phyloP scores from a whole-genome alignment of 208 protist genomes.

The Crithidia bombi region DNA sequence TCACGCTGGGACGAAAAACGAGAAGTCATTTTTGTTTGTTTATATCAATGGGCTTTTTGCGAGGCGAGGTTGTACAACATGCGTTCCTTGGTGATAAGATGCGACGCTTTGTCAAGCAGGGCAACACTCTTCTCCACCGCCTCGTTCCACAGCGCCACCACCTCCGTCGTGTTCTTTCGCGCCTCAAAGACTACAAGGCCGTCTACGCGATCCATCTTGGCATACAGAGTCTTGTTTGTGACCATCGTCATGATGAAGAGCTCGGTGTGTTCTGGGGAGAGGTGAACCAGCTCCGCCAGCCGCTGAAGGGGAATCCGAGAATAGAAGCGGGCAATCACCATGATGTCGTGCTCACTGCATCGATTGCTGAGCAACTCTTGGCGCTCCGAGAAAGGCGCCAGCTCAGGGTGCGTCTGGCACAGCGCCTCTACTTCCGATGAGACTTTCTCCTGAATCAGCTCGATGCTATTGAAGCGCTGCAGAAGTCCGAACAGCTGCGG shows the following conservation, averaged over 20 bases:
- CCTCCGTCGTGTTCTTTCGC: constrained; percentile 87
- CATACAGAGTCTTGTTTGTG: constrained; percentile 87
- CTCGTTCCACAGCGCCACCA: constrained; percentile 89
- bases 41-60: constrained; percentile 18
- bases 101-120: constrained; percentile 92
- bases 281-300: constrained; percentile 91
- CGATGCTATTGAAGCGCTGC: constrained; percentile 85
- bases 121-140: constrained; percentile 87
- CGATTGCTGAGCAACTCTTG: constrained; percentile 87
- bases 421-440: constrained; percentile 56
- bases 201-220: constrained; percentile 94
- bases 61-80: constrained; percentile 85
- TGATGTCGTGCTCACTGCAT: constrained; percentile 96
- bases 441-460: constrained; percentile 82
- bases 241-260: constrained; percentile 93
- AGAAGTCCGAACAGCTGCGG: constrained; percentile 75
- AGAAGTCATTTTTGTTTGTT: not conserved
- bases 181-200: constrained; percentile 92
- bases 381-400: constrained; percentile 59
- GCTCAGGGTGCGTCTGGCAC: constrained; percentile 73
- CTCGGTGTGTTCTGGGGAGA: constrained; percentile 90
- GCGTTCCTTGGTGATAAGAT: constrained; percentile 94
- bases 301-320: constrained; percentile 89
- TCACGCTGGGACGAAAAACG: not conserved
- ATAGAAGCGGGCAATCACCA: constrained; percentile 96